Conservation (phyloP, 1,284 basidiomycete genomes). For the Thecaphora thlaspeos region DNA sequence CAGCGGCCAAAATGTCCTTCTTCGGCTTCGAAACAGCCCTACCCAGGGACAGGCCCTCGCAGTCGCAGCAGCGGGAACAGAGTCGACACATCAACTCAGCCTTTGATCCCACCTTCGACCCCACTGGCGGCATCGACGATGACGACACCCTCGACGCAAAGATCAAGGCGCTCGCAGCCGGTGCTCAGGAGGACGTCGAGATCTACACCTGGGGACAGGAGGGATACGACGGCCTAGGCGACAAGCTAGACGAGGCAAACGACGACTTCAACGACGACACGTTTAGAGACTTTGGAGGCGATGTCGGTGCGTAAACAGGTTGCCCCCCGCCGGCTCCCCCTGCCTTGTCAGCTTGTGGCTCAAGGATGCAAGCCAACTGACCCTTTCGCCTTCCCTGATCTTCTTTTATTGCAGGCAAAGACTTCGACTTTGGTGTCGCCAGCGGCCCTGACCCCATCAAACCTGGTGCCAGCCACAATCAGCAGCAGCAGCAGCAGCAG, state of each 20-base stretch:
- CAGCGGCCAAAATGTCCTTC: slow-evolving; percentile 58
- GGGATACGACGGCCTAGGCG: slow-evolving; percentile 83
- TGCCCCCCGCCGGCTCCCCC: too few relatives aligned
- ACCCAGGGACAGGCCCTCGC: slow-evolving; percentile 30
- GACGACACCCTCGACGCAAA: slow-evolving; percentile 51
- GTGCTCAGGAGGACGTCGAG: slow-evolving; percentile 71
- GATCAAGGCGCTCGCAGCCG: slow-evolving; percentile 62
- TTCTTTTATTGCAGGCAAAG: slow-evolving; percentile 67
- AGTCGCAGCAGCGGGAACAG: slow-evolving; percentile 1
- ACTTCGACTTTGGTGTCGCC: slow-evolving; percentile 77
- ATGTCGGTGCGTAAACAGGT: slow-evolving; percentile 22
- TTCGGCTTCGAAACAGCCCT: slow-evolving; percentile 56
- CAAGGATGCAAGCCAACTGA: too few relatives aligned
- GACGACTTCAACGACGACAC: slow-evolving; percentile 71
- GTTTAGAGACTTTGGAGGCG: slow-evolving; percentile 66
- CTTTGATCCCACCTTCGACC: slow-evolving; percentile 23
- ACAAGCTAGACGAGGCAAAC: slow-evolving; percentile 72
- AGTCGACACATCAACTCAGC: slow-evolving; percentile 3
- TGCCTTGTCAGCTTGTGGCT: too few relatives aligned
- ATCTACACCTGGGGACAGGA: slow-evolving; percentile 86
- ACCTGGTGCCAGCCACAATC: slow-evolving; percentile 1
- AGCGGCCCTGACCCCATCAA: slow-evolving; percentile 7
- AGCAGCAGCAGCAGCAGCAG: slow-evolving; percentile 21
- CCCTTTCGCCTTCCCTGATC: background rate
- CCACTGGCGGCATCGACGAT: slow-evolving; percentile 34